These are phyloP conservation scores for Erigeron canadensis DNA, from an alignment of 129 eudicot species.

Conservation along the genomic window DNA sequence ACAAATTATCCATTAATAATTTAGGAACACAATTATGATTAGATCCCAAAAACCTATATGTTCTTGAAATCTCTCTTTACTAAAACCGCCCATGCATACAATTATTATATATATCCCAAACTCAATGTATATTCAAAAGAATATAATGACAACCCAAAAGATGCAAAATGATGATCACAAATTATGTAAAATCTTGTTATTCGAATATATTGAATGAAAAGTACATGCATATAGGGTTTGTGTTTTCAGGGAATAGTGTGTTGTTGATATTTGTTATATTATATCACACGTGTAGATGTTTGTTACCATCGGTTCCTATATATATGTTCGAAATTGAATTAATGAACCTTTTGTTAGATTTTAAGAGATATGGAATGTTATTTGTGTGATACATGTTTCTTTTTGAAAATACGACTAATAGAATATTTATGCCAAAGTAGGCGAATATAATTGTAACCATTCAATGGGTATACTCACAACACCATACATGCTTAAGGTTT, in stretches of 20 bases:
- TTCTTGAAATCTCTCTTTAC: constrained; percentile 21
- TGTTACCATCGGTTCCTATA: constrained; percentile 6
- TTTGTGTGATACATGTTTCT: too few relatives aligned
- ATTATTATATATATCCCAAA: not conserved
- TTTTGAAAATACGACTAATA: too few relatives aligned
- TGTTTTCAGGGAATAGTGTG: not conserved
- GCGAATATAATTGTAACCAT: too few relatives aligned
- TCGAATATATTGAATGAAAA: not conserved
- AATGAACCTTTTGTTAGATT: too few relatives aligned
- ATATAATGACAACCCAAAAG: too few relatives aligned
- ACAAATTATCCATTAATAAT: constrained; percentile 48
- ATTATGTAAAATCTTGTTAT: not conserved
- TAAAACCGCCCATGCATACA: constrained; percentile 33
- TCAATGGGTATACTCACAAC: too few relatives aligned
- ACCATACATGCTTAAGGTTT: too few relatives aligned
- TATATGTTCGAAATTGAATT: too few relatives aligned
- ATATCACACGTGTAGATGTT: constrained; percentile 26
- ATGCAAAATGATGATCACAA: not conserved
- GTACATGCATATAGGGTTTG: constrained; percentile 8
- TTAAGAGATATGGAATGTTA: too few relatives aligned
- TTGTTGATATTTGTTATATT: not conserved
- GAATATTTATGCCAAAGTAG: too few relatives aligned
- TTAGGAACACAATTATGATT: not conserved
- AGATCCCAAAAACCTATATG: constrained; percentile 13
- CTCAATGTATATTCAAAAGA: too few relatives aligned